These are phyloP conservation scores for Populus pruinosa DNA, from an alignment of 345 rosid genomes.

Conservation along the genomic window DNA sequence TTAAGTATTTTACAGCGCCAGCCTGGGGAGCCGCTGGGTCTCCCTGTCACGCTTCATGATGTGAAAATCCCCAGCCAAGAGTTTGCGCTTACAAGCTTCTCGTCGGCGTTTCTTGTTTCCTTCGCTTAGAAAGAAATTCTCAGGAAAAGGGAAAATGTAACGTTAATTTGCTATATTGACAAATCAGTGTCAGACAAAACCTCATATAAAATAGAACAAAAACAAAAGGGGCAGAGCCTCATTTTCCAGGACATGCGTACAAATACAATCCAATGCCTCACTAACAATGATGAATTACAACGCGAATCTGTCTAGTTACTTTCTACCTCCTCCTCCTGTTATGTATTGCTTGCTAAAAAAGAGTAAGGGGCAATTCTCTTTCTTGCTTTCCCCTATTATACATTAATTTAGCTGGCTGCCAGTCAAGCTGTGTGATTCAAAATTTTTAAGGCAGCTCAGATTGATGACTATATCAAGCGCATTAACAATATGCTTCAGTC, in stretches of 20 bases:
- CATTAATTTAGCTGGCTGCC: not conserved
- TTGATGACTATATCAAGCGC: conserved; percentile 7
- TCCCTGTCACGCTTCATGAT: not conserved
- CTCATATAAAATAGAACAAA: not conserved
- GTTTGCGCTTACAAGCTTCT: not conserved
- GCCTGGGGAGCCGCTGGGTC: not conserved
- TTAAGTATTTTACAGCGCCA: no score
- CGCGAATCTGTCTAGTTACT: conserved; percentile 1
- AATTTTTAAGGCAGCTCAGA: conserved; percentile 9
- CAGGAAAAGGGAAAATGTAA: not conserved
- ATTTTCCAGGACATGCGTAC: not conserved
- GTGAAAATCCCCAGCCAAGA: not conserved
- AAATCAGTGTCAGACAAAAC: not conserved
- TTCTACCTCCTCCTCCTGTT: conserved; percentile 10
- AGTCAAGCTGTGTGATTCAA: conserved; percentile 23
- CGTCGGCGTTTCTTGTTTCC: not conserved
- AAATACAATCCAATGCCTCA: conserved; percentile 1
- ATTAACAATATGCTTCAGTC: conserved; percentile 34
- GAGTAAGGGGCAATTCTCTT: not conserved
- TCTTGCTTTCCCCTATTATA: not conserved
- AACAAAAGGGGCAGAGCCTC: not conserved
- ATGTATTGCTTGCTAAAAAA: not conserved
- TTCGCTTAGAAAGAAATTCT: not conserved
- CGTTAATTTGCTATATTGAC: conserved; percentile 4
- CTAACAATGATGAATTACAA: conserved; percentile 16